Conservation (phyloP, 1,284 basidiomycete species). For the Violaceomyces palustris region DNA sequence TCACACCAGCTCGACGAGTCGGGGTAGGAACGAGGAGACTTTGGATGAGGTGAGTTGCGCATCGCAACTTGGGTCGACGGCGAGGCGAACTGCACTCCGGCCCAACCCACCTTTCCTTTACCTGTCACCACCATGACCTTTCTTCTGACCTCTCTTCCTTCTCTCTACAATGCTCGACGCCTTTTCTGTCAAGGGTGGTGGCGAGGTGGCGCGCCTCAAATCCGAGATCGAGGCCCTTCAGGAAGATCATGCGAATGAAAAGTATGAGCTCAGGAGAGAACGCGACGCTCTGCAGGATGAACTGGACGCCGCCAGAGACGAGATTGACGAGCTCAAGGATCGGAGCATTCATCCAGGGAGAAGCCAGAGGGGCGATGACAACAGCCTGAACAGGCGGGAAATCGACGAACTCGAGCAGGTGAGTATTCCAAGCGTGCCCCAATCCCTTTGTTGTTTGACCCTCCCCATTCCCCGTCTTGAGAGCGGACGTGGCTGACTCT, state of each 20-base stretch:
- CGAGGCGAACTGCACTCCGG: no score
- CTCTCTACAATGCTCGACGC: neutral
- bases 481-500: no score
- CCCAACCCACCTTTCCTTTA: no score
- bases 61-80: no score
- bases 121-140: no score
- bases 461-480: no score
- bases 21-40: no score
- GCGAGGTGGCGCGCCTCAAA: constrained; percentile 20
- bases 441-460: no score
- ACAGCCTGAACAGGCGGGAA: constrained; percentile 10
- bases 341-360: constrained; percentile 3
- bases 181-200: constrained; percentile 5
- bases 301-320: constrained; percentile 17
- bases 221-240: constrained; percentile 28
- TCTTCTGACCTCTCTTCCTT: no score
- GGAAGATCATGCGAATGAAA: constrained; percentile 35
- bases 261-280: constrained; percentile 31
- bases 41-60: no score
- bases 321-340: constrained; percentile 16
- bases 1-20: constrained; percentile 7
- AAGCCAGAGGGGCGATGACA: neutral
- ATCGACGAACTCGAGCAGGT: constrained; percentile 30
- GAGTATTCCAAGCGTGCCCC: no score
- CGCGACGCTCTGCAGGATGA: constrained; percentile 30